phyloP scores from a whole-genome alignment of 1,139 yeast genomes.

The Diutina pseudorugosa region DNA sequence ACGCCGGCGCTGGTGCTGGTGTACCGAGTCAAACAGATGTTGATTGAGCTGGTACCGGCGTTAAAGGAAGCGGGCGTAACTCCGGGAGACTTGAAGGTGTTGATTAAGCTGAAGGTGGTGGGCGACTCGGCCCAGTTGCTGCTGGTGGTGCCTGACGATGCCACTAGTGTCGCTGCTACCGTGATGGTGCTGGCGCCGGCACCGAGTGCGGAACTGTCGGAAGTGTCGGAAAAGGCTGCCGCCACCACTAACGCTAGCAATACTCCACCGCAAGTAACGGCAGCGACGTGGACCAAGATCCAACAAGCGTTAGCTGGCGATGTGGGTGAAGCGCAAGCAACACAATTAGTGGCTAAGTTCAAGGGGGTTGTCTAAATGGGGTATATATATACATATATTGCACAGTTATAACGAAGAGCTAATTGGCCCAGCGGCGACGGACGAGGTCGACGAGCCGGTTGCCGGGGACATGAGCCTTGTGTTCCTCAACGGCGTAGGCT shows the following conservation, averaged over 20 bases:
- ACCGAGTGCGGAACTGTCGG: not conserved
- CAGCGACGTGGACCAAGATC: not conserved
- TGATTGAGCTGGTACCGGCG: not conserved
- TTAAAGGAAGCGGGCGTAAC: not conserved
- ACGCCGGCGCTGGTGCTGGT: not conserved
- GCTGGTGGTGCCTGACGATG: not conserved
- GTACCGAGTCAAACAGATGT: not conserved
- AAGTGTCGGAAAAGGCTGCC: not conserved
- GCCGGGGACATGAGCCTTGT: not conserved
- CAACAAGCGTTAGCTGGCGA: not conserved
- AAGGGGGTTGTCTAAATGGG: not conserved
- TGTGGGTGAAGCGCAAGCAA: not conserved
- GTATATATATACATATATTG: no score
- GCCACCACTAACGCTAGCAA: not conserved
- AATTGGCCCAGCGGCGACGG: not conserved
- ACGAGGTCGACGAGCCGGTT: not conserved
- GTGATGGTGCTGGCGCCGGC: slow-evolving; percentile 1
- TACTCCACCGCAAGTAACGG: no score
- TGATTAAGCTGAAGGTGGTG: slow-evolving; percentile 1
- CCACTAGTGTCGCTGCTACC: not conserved
- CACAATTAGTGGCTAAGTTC: not conserved
- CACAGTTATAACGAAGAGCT: not conserved
- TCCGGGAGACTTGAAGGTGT: not conserved
- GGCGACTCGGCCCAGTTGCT: not conserved
- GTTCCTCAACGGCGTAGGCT: not conserved